Base-by-base conservation (phyloP, 352 stramenopile species). In the Phytophthora ramorum region DNA sequence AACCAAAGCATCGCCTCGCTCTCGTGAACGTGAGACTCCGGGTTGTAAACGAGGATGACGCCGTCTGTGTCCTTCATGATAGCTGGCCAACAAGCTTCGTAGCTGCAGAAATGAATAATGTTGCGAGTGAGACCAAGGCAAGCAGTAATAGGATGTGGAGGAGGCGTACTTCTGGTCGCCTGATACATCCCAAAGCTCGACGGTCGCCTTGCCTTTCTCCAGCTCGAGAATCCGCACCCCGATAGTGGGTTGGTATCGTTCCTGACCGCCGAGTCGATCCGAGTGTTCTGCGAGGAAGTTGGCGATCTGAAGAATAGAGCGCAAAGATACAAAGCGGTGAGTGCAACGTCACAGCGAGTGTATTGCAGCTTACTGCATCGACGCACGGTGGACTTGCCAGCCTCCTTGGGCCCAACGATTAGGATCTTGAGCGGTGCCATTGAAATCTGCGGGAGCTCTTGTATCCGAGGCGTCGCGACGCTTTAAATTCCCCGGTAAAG, bases 31-130 rank as follows among this genome's bases (percentile, higher is more conserved):
- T 93, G 91, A 2, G 86, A 94, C 30, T 97, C 88, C 3, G 91
- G 90, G 50, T 96, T 96, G 79, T 96, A 97, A 9, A 97, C 87
- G 12, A 98, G 78, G 47, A 98, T 78, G 3, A 97, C 88, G 8
- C 85, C 92, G 50, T 95, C 83, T 16, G 81, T 72, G 47, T 96
- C 89, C 68, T 96, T 93, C 63, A 95, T 82, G 22, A 97, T 86
- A 10, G 91, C 91, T 1, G 89, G 88, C 91, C 92, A 98, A 65
- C 92, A 97, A 24, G 78, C 76, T 62, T 97, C 90, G 51, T 93
- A 98, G 43, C 82, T 92, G 57, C 20, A 49, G 56, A 6, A 9
- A 43, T 16, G 24, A 22, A 22, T 28, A 50, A 44, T 38, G 20
- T 26, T 60, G 37, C 30, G 37, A 17, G 19, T 53, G 10, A 34